A percentile compares a stretch with the other conserved stretches of the same genome.
Conservation (phyloP, 495 filamentous ascomycete genomes). For the Mytilinidion resinicola region DNA sequence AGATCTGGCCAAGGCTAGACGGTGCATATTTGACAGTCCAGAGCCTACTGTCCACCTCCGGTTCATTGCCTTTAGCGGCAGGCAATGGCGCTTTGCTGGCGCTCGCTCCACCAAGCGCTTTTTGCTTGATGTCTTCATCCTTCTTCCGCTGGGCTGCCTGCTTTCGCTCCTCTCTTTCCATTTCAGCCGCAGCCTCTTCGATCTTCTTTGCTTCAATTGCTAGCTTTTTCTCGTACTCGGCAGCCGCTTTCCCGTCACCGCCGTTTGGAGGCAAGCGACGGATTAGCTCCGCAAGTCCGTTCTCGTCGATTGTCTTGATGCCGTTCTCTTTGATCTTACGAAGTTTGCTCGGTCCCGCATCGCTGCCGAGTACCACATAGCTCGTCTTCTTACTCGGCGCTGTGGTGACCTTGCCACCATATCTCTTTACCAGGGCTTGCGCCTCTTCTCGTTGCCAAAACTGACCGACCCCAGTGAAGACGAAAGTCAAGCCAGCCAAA, state of each 20-base stretch:
- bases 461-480: slow-evolving; percentile 88
- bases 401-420: slow-evolving; percentile 85
- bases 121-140: slow-evolving; percentile 38
- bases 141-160: slow-evolving; percentile 1
- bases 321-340: slow-evolving; percentile 68
- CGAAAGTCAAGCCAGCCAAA: slow-evolving; percentile 85
- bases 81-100: slow-evolving; percentile 13
- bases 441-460: slow-evolving; percentile 78
- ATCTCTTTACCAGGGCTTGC: slow-evolving; percentile 78
- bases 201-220: slow-evolving; percentile 69
- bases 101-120: slow-evolving; percentile 36
- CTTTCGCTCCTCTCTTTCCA: slow-evolving; percentile 56
- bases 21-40: slow-evolving; percentile 98
- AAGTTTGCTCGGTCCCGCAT: slow-evolving; percentile 94
- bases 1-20: slow-evolving; percentile 74
- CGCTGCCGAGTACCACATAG: slow-evolving; percentile 83
- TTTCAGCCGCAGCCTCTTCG: slow-evolving; percentile 67
- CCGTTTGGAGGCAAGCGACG: slow-evolving; percentile 76
- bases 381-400: slow-evolving; percentile 86
- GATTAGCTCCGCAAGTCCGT: slow-evolving; percentile 86
- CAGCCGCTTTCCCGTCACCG: slow-evolving; percentile 79
- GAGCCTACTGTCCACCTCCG: slow-evolving; percentile 55
- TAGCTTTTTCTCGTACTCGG: slow-evolving; percentile 71
- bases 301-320: slow-evolving; percentile 88
- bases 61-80: slow-evolving; percentile 19